Conservation (phyloP, 2,329 filamentous ascomycete species). For the Eurotiales sp. region DNA sequence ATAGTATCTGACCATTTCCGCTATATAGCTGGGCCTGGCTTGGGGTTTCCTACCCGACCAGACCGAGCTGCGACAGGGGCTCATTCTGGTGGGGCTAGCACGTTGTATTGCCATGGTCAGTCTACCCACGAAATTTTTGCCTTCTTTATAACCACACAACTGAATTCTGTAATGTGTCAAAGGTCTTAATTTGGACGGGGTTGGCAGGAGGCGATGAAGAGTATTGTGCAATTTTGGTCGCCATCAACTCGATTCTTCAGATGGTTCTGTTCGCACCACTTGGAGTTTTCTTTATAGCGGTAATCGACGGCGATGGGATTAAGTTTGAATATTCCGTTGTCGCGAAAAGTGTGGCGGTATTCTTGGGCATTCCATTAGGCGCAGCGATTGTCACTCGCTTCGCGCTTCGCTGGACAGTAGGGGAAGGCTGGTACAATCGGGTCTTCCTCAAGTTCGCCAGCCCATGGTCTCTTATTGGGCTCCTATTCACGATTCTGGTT, state of each 20-base stretch:
- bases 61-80: slow-evolving; percentile 53
- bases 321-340: slow-evolving; percentile 62
- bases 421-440: slow-evolving; percentile 60
- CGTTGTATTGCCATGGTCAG: slow-evolving; percentile 83
- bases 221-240: slow-evolving; percentile 78
- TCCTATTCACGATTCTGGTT: slow-evolving; percentile 82
- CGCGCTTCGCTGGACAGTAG: slow-evolving; percentile 49
- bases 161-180: no score
- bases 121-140: neutral
- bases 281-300: slow-evolving; percentile 64
- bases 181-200: slow-evolving; percentile 71
- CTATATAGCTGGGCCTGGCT: slow-evolving; percentile 42
- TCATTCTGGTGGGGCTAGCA: slow-evolving; percentile 79
- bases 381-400: slow-evolving; percentile 76
- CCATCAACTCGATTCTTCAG: slow-evolving; percentile 70
- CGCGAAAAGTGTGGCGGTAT: slow-evolving; percentile 77
- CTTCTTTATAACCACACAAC: neutral
- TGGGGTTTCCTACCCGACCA: slow-evolving; percentile 54
- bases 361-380: slow-evolving; percentile 77
- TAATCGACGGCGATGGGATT: slow-evolving; percentile 58
- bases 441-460: slow-evolving; percentile 65
- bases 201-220: slow-evolving; percentile 72
- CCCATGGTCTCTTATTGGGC: slow-evolving; percentile 74
- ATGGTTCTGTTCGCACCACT: slow-evolving; percentile 70
- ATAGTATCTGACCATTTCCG: neutral